These are phyloP conservation scores for Mimosa pudica DNA, from an alignment of 306 rosid species.

Conservation along the genomic window DNA sequence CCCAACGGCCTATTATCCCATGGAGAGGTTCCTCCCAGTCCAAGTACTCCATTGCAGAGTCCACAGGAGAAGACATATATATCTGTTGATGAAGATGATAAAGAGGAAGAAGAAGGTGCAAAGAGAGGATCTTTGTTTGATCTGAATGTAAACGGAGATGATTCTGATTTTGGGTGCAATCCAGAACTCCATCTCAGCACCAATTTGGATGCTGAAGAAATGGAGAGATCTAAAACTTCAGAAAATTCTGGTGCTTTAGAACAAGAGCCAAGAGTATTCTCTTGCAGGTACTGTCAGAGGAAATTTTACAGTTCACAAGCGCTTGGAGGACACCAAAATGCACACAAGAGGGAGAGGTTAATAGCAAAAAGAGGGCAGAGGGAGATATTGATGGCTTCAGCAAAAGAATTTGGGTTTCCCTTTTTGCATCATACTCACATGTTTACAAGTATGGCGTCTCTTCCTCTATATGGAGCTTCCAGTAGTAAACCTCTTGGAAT, in stretches of 20 bases:
- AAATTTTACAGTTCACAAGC: conserved; percentile 94
- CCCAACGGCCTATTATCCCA: conserved; percentile 11
- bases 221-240: conserved; percentile 33
- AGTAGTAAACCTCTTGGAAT: conserved; percentile 53
- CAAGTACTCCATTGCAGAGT: conserved; percentile 57
- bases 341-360: conserved; percentile 86
- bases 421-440: conserved; percentile 35
- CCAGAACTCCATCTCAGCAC: conserved; percentile 60
- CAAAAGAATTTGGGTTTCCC: conserved; percentile 59
- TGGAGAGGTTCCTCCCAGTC: conserved; percentile 51
- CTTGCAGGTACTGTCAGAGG: conserved; percentile 89
- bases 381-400: conserved; percentile 47
- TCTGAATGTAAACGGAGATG: conserved; percentile 39
- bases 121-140: conserved; percentile 43
- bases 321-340: conserved; percentile 94
- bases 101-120: conserved; percentile 39
- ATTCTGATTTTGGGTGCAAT: neutral
- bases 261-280: conserved; percentile 64
- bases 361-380: conserved; percentile 75
- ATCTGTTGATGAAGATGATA: conserved; percentile 45
- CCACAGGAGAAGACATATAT: conserved; percentile 44
- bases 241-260: conserved; percentile 27
- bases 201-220: conserved; percentile 43
- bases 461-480: conserved; percentile 60
- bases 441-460: conserved; percentile 60